Evolutionary conservation across 805 yeast genomes (phyloP).

Genomic region (Wickerhamomyces ciferrii): DNA sequence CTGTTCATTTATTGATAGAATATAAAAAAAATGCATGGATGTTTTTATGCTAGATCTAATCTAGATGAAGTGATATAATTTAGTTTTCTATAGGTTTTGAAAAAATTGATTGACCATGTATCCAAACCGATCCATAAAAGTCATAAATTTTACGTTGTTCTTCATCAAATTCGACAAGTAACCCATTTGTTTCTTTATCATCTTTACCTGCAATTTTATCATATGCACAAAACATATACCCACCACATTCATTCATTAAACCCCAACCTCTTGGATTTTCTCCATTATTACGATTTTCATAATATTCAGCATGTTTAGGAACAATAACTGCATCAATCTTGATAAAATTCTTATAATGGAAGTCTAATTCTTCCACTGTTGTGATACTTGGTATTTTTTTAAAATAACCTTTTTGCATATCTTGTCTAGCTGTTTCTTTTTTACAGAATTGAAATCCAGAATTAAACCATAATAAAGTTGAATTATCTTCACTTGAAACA

Average conservation of each 20-base stretch:
- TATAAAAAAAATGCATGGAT: too few relatives aligned
- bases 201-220: slow-evolving; percentile 40
- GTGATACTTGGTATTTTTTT: slow-evolving; percentile 3
- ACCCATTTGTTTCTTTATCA: slow-evolving; percentile 12
- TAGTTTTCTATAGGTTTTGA: too few relatives aligned
- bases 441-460: slow-evolving; percentile 52
- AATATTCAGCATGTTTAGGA: slow-evolving; percentile 41
- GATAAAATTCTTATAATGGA: slow-evolving; percentile 30
- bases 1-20: too few relatives aligned
- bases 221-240: slow-evolving; percentile 55
- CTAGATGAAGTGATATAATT: too few relatives aligned
- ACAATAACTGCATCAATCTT: slow-evolving; percentile 39
- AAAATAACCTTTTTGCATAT: slow-evolving; percentile 22
- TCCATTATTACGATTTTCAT: slow-evolving; percentile 32
- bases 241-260: slow-evolving; percentile 39
- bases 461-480: slow-evolving; percentile 51
- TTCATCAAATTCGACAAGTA: slow-evolving; percentile 15
- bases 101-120: slow-evolving; percentile 5
- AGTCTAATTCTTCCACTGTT: slow-evolving; percentile 21
- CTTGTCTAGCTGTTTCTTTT: slow-evolving; percentile 25
- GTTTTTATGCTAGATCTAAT: too few relatives aligned
- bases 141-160: slow-evolving; percentile 18
- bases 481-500: slow-evolving; percentile 39
- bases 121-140: slow-evolving; percentile 26
- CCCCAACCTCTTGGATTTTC: slow-evolving; percentile 40